Percentiles rank a stretch among this genome's conserved stretches.
Evolutionary conservation across 2,329 filamentous ascomycete genomes (phyloP).

Genomic region (Colletotrichum scovillei): DNA sequence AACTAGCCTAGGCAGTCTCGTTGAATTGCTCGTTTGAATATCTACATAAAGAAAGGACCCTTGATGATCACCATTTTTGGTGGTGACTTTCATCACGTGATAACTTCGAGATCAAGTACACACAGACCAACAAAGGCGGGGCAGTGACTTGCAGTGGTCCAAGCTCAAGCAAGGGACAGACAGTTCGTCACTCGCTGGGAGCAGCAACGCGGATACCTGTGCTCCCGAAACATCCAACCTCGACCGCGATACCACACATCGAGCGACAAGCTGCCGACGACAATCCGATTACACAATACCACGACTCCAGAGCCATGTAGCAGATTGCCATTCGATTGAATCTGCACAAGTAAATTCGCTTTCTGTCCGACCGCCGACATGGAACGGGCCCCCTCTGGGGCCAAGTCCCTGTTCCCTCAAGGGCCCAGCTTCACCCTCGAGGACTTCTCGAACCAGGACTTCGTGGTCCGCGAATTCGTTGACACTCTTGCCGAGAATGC

Average conservation of each 20-base stretch:
- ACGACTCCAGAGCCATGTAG: conserved; percentile 19
- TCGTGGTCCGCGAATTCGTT: conserved; percentile 98
- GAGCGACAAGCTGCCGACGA: background rate
- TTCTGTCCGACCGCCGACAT: conserved; percentile 43
- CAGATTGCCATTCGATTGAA: background rate
- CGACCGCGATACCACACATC: background rate
- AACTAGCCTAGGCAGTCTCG: background rate
- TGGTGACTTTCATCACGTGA: conserved; percentile 1
- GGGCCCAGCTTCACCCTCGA: conserved; percentile 88
- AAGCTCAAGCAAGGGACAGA: conserved; percentile 14
- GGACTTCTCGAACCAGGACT: conserved; percentile 89
- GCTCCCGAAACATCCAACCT: conserved; percentile 29
- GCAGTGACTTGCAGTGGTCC: background rate
- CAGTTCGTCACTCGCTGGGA: conserved; percentile 23
- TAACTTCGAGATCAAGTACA: background rate
- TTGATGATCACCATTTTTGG: too few relatives aligned
- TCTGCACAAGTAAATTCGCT: background rate
- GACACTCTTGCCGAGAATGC: conserved; percentile 90
- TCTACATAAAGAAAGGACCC: background rate
- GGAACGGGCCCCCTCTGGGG: conserved; percentile 58
- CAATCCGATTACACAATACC: background rate
- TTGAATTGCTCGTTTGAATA: background rate
- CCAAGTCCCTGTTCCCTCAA: conserved; percentile 78
- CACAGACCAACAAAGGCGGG: conserved; percentile 17
- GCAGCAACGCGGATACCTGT: conserved; percentile 20